Evolutionary conservation across 176 grass and related monocot species (phyloP), one percentile per base, ranked within the genome.

Genomic region (Melocanna baccifera): DNA sequence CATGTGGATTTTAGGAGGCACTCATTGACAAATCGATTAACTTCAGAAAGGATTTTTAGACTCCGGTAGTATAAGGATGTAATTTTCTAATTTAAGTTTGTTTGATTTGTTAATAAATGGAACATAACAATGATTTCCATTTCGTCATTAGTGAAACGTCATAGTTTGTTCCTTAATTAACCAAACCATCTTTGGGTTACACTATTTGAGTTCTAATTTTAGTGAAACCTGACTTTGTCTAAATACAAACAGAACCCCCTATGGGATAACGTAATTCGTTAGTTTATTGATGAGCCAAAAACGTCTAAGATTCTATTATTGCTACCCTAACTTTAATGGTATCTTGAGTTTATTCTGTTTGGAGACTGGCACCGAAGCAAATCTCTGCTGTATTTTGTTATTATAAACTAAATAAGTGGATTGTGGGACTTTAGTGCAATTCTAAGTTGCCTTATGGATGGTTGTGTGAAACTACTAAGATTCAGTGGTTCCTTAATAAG

Each of bases 381-480:
- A 81, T 41, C 40, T 36, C 16, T 30, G 7, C 28, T 52, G 12
- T 52, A 51, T 55, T 55, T 55, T 2, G 18, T 67, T 75, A 75
- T 22, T 37, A 23, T 56, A 75, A 20, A 7, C 52, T 55, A 55
- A 52, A 75, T 39, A n/a, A 56, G 30, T 75, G 18, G 19, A 22
- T 7, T 20, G 19, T 9, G 29, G 73, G 19, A 5, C 22, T 70
- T 11, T 70, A 70, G 22, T 45, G 52, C 23, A 72, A 48, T 72
- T 72, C 14, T 28, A 32, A 56, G 30, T 37, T 75, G 19, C 73
- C 73, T 52, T 75, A n/a, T 75, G 52, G 50, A 56, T 75, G 72
- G 11, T 75, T 75, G 10, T 37, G 51, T 23, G 11, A 7, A 22
- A 52, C 19, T 75, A 52, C 14, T 55, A 13, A 55, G 55, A 39